Percentiles rank a stretch among this genome's conserved stretches.
Conservation (phyloP, 495 filamentous ascomycete genomes). For the Neurospora sp. region DNA sequence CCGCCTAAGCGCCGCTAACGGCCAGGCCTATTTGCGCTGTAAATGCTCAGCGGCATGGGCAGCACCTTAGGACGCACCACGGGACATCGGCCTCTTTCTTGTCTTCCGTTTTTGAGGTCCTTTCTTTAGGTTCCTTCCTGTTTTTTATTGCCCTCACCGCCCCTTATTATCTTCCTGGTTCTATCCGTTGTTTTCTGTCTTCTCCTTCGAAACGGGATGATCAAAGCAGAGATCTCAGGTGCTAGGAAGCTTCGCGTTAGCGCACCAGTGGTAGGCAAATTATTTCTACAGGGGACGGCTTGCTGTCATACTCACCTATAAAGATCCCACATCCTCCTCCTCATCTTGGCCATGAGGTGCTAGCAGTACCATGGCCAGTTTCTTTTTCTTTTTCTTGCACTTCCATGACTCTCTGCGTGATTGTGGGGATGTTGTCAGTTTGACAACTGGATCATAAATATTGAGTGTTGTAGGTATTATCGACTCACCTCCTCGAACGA, state of each 20-base stretch:
- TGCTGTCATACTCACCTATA: neutral
- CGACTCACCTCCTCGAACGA: constrained; percentile 27
- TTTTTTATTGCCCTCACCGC: neutral
- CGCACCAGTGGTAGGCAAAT: neutral
- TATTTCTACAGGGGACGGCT: neutral
- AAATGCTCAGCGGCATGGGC: neutral
- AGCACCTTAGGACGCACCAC: neutral
- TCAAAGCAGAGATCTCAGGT: neutral
- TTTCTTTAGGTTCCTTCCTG: neutral
- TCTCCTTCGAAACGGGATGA: neutral
- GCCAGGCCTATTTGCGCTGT: neutral
- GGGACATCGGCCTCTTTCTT: neutral
- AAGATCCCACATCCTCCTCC: neutral
- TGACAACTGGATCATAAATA: neutral
- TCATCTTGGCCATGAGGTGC: neutral
- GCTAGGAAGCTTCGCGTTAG: neutral
- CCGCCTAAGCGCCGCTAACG: neutral
- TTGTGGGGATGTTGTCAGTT: neutral
- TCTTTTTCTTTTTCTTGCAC: neutral
- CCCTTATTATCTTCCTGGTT: neutral
- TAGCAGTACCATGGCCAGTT: neutral
- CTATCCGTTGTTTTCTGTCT: neutral
- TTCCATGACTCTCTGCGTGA: neutral
- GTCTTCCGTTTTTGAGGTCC: neutral
- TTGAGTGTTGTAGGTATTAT: neutral